Evolutionary conservation across 768 basidiomycete species (phyloP).

Genomic region (Lentinus brumalis): DNA sequence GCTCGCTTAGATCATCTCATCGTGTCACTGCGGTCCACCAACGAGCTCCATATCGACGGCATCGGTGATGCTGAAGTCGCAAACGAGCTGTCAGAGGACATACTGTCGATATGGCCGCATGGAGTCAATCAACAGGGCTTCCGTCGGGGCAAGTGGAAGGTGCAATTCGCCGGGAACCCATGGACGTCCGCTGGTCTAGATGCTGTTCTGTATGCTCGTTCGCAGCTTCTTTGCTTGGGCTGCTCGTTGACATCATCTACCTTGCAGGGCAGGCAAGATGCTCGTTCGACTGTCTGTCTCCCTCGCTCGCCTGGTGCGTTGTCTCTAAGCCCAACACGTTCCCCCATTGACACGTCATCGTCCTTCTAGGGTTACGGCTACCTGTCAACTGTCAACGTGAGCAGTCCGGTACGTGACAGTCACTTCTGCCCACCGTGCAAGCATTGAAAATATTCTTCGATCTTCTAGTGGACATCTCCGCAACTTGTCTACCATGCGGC

Average conservation of each 20-base stretch:
- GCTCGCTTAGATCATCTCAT: constrained; percentile 64
- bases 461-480: constrained; percentile 45
- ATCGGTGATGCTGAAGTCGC: constrained; percentile 54
- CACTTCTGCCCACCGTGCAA: background rate
- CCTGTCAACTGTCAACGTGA: constrained; percentile 53
- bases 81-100: constrained; percentile 56
- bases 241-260: background rate
- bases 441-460: constrained; percentile 13
- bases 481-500: constrained; percentile 68
- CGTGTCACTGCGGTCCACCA: constrained; percentile 65
- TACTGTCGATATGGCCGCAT: constrained; percentile 69
- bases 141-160: constrained; percentile 53
- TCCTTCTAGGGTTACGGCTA: constrained; percentile 66
- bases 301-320: constrained; percentile 55
- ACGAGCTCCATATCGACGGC: constrained; percentile 55
- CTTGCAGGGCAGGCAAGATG: constrained; percentile 55
- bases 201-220: constrained; percentile 45
- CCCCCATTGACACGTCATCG: background rate
- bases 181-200: constrained; percentile 65
- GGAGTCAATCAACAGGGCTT: constrained; percentile 52
- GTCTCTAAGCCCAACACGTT: background rate
- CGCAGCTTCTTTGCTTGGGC: background rate
- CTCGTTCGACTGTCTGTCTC: constrained; percentile 61
- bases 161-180: constrained; percentile 66
- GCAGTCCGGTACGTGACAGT: constrained; percentile 46